phyloP scores from a whole-genome alignment of 805 yeast genomes.

The Wickerhamiella occidentalis region DNA sequence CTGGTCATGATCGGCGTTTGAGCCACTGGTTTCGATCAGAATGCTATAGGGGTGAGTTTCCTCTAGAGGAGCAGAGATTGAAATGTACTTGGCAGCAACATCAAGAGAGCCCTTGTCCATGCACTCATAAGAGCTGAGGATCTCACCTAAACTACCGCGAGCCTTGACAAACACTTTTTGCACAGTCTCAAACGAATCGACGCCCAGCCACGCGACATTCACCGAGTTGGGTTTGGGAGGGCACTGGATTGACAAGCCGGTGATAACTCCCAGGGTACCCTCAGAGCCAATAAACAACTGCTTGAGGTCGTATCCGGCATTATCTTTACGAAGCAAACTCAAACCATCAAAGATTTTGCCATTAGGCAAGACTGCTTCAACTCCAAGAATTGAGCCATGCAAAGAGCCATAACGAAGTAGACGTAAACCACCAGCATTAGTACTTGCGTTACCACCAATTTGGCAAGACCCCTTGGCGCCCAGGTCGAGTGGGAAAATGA shows the following conservation, averaged over 20 bases:
- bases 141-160: constrained; percentile 66
- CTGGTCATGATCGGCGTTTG: constrained; percentile 85
- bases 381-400: constrained; percentile 80
- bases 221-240: constrained; percentile 77
- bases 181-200: constrained; percentile 65
- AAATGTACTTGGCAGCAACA: constrained; percentile 48
- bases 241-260: constrained; percentile 79
- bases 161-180: constrained; percentile 70
- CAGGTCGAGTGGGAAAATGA: constrained; percentile 81
- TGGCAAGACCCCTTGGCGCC: constrained; percentile 97
- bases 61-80: constrained; percentile 62
- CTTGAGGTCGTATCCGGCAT: constrained; percentile 87
- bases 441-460: constrained; percentile 87
- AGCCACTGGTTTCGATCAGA: constrained; percentile 91
- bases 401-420: constrained; percentile 79
- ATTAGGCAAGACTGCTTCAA: constrained; percentile 81
- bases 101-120: constrained; percentile 46
- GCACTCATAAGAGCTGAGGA: constrained; percentile 83
- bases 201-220: constrained; percentile 80
- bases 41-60: constrained; percentile 78
- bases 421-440: constrained; percentile 94
- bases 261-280: constrained; percentile 80
- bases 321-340: constrained; percentile 80
- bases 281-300: constrained; percentile 89
- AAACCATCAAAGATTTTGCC: constrained; percentile 71